Conservation (phyloP, 345 rosid genomes). For the Citrus cavaleriei region DNA sequence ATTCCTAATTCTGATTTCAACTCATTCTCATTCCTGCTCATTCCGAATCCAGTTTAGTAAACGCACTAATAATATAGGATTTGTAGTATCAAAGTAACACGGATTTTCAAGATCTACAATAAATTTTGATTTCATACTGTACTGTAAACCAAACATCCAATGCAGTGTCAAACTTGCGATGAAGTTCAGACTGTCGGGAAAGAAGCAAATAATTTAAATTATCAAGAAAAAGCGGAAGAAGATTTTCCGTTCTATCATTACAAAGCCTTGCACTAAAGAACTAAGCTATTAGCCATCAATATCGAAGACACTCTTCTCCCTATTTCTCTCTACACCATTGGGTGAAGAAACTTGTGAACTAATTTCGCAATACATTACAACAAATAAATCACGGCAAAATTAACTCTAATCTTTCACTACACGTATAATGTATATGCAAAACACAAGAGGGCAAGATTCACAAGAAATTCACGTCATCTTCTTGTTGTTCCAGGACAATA, state of each 20-base stretch:
- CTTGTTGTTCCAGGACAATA: constrained; percentile 61
- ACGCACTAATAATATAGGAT: no score
- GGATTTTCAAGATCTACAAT: neutral
- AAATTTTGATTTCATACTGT: neutral
- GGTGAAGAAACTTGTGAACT: neutral
- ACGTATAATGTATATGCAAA: neutral
- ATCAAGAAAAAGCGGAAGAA: neutral
- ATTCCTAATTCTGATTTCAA: no score
- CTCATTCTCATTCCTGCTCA: fast-evolving
- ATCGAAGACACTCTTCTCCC: neutral
- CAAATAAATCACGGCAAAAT: neutral
- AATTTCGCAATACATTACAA: neutral
- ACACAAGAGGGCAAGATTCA: constrained; percentile 13
- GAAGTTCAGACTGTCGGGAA: no score
- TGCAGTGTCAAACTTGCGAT: neutral
- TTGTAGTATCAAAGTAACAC: no score
- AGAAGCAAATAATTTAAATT: neutral
- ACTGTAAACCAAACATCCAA: neutral
- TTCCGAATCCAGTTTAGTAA: no score
- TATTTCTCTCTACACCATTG: neutral
- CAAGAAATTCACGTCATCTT: constrained; percentile 45
- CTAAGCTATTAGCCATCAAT: neutral
- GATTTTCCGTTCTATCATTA: no score
- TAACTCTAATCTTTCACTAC: neutral
- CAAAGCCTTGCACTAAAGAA: neutral